Percentiles rank a stretch among this genome's conserved stretches.
Conservation (phyloP, 495 filamentous ascomycete species). For the Daldinia vernicosa region DNA sequence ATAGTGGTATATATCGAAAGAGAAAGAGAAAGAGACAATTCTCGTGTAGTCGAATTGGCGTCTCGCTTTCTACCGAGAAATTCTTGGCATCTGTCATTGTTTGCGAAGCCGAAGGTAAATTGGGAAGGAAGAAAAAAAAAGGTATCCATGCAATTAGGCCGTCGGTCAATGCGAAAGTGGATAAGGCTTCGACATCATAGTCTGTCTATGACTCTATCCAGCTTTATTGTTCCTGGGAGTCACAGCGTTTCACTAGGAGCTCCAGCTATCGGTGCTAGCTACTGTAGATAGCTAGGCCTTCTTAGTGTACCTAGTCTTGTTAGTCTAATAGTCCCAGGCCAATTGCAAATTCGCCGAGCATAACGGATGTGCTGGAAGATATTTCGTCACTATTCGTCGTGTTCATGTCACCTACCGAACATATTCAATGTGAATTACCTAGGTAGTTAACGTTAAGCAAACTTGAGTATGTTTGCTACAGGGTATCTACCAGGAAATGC, state of each 20-base stretch:
- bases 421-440: slow-evolving; percentile 11
- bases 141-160: slow-evolving; percentile 21
- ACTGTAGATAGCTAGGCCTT: slow-evolving; percentile 31
- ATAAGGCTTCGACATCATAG: slow-evolving; percentile 20
- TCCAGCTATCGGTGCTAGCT: slow-evolving; percentile 31
- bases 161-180: slow-evolving; percentile 8
- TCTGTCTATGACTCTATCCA: no score
- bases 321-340: background rate
- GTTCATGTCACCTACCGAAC: slow-evolving; percentile 25
- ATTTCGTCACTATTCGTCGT: slow-evolving; percentile 33
- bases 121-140: background rate
- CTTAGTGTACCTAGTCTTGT: slow-evolving; percentile 1
- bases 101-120: background rate
- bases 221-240: slow-evolving; percentile 14
- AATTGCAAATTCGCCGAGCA: slow-evolving; percentile 27
- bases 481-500: slow-evolving; percentile 10
- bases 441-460: slow-evolving; percentile 23
- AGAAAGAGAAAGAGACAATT: background rate
- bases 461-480: slow-evolving; percentile 38
- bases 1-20: background rate
- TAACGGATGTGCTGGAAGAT: background rate
- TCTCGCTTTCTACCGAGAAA: slow-evolving; percentile 22
- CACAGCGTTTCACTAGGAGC: slow-evolving; percentile 34
- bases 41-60: slow-evolving; percentile 2
- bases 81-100: slow-evolving; percentile 41